Percentiles rank a stretch among this genome's conserved stretches.
phyloP scores from a whole-genome alignment of 352 stramenopile species.

The Phytophthora sansomeana region DNA sequence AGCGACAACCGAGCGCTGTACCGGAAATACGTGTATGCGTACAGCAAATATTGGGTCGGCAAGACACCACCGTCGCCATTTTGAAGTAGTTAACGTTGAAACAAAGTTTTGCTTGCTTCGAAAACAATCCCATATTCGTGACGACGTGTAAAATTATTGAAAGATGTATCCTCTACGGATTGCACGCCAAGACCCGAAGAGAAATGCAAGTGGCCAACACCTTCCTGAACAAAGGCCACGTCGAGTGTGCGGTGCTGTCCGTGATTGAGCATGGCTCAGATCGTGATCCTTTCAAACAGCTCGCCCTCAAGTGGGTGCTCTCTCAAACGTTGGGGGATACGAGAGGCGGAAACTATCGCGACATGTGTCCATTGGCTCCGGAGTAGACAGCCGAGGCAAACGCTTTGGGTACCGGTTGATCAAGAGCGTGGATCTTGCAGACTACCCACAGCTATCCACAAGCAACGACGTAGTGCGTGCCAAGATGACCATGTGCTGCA shows the following conservation, averaged over 20 bases:
- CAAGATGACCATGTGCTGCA: conserved; percentile 38
- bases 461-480: conserved; percentile 28
- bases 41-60: background rate
- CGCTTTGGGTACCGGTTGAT: conserved; percentile 44
- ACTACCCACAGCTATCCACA: conserved; percentile 36
- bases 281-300: conserved; percentile 44
- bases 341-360: conserved; percentile 35
- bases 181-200: conserved; percentile 31
- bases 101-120: too few relatives aligned
- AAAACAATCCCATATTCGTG: too few relatives aligned
- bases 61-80: too few relatives aligned
- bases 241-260: conserved; percentile 36
- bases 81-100: too few relatives aligned
- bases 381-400: conserved; percentile 30
- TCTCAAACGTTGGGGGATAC: conserved; percentile 32
- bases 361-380: conserved; percentile 45
- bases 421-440: conserved; percentile 42
- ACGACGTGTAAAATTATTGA: too few relatives aligned
- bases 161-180: conserved; percentile 37
- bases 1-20: background rate
- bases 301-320: conserved; percentile 52
- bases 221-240: conserved; percentile 29
- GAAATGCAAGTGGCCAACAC: conserved; percentile 27
- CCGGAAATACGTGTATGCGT: background rate
- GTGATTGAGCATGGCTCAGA: conserved; percentile 34